phyloP scores from a whole-genome alignment of 129 eudicot genomes.

The Pittosporum tobira region DNA sequence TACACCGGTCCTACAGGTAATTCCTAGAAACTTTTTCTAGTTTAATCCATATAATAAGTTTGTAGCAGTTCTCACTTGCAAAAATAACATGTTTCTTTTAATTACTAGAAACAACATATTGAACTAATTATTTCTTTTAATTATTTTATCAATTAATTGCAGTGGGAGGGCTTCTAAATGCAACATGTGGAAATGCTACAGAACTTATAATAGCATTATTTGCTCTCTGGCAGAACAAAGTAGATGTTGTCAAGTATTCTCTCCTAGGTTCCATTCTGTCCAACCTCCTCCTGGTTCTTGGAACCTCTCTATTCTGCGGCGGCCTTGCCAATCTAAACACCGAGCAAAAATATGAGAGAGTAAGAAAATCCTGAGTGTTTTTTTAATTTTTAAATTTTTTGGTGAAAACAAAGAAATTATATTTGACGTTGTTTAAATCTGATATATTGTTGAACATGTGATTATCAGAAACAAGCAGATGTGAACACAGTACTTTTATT shows the following conservation, averaged over 20 bases:
- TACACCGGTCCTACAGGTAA: constrained; percentile 93
- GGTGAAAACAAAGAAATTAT: not conserved
- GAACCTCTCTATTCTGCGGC: constrained; percentile 50
- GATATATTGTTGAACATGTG: not conserved
- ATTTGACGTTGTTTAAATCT: not conserved
- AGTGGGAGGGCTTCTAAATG: constrained; percentile 66
- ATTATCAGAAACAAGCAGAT: constrained; percentile 42
- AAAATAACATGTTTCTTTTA: too few species aligned
- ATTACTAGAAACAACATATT: too few species aligned
- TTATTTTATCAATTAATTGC: too few species aligned
- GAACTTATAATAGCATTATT: constrained; percentile 47
- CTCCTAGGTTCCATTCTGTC: constrained; percentile 51
- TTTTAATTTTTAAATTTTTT: not conserved
- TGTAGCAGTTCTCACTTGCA: too few species aligned
- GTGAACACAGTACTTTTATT: constrained; percentile 36
- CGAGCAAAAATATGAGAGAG: constrained; percentile 40
- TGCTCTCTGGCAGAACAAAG: constrained; percentile 34
- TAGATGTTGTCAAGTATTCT: constrained; percentile 42
- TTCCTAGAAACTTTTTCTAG: too few species aligned
- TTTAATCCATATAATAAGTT: too few species aligned
- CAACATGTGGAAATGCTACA: constrained; percentile 64
- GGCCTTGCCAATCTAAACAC: constrained; percentile 37
- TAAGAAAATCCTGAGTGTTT: constrained; percentile 8
- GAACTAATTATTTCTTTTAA: too few species aligned
- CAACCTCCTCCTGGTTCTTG: constrained; percentile 48